Conservation (phyloP, 2,329 filamentous ascomycete genomes). For the Aspergillus sp. region DNA sequence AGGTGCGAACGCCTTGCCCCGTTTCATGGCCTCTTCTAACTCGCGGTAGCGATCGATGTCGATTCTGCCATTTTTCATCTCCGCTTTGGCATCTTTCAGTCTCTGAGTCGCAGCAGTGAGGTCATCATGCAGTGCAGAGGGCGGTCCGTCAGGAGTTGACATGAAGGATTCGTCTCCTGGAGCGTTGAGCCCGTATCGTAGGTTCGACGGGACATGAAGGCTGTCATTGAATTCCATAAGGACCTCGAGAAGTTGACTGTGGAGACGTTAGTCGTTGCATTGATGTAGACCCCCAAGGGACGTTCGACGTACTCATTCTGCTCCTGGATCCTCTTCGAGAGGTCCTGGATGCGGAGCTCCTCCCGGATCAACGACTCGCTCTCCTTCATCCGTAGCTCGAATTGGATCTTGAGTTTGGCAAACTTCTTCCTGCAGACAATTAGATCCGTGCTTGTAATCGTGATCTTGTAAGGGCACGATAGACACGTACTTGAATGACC, state of each 20-base stretch:
- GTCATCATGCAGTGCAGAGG: constrained; percentile 32
- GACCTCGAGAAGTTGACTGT: constrained; percentile 81
- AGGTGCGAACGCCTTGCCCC: constrained; percentile 39
- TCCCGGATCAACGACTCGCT: constrained; percentile 62
- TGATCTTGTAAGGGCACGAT: not conserved
- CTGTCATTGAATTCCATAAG: constrained; percentile 87
- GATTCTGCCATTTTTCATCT: constrained; percentile 36
- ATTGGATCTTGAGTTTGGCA: constrained; percentile 76
- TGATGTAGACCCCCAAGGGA: not conserved
- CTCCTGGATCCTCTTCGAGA: constrained; percentile 78
- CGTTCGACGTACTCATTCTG: constrained; percentile 76
- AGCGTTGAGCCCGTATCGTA: constrained; percentile 68
- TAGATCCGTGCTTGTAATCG: constrained; percentile 1
- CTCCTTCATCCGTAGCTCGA: constrained; percentile 76
- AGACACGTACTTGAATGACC: constrained; percentile 60
- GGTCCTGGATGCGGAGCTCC: constrained; percentile 76
- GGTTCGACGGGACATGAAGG: constrained; percentile 69
- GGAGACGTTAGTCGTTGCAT: constrained; percentile 12
- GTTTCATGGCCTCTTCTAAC: constrained; percentile 38
- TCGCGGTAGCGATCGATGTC: constrained; percentile 33
- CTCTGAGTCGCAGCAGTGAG: constrained; percentile 30
- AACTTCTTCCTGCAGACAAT: constrained; percentile 72
- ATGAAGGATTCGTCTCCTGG: constrained; percentile 47
- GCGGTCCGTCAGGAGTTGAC: constrained; percentile 41
- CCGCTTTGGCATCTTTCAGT: constrained; percentile 38